Base-by-base conservation (phyloP, 768 basidiomycete species). In the Sporobolomyces phaffii region DNA sequence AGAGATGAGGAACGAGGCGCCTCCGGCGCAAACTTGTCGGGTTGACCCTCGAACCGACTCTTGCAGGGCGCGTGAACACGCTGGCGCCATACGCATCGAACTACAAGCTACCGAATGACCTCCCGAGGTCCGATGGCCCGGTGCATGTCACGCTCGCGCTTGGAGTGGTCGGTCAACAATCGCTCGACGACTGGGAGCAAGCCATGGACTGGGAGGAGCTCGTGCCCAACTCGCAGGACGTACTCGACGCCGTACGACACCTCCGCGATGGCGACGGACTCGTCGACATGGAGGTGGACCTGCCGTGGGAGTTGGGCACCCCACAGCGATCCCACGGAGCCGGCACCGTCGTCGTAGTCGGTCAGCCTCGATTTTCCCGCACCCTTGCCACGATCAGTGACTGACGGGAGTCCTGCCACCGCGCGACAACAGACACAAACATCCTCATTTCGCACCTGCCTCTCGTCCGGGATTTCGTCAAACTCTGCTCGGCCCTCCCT, bases 341-440 rank as follows among this genome's bases (percentile, higher is more conserved):
- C 0, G 53, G 56, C 4, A 11, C 28, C 1, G n/a, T 65, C 18
- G 57, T 62, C 9, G 64, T 65, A 22, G 43, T 70, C 0, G 60
- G 68, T 65, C 31, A 41, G 60, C 36, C n/a, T n/a, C n/a, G n/a
- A n/a, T n/a, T n/a, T n/a, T n/a, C n/a, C n/a, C n/a, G n/a, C n/a
- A n/a, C n/a, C n/a, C n/a, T n/a, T n/a, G n/a, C n/a, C n/a, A n/a
- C n/a, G n/a, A n/a, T n/a, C n/a, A n/a, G n/a, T n/a, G n/a, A n/a
- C n/a, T n/a, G n/a, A n/a, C n/a, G n/a, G n/a, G n/a, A n/a, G n/a
- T n/a, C n/a, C n/a, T n/a, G n/a, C n/a, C n/a, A n/a, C n/a, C n/a
- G n/a, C n/a, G n/a, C n/a, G n/a, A n/a, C n/a, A n/a, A n/a, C 38
- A 70, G 69, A 70, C 47, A 70, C 69, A 9, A 70, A 70, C 51